phyloP scores from a whole-genome alignment of 139 green algal genomes.

The Nannochloris sp. region DNA sequence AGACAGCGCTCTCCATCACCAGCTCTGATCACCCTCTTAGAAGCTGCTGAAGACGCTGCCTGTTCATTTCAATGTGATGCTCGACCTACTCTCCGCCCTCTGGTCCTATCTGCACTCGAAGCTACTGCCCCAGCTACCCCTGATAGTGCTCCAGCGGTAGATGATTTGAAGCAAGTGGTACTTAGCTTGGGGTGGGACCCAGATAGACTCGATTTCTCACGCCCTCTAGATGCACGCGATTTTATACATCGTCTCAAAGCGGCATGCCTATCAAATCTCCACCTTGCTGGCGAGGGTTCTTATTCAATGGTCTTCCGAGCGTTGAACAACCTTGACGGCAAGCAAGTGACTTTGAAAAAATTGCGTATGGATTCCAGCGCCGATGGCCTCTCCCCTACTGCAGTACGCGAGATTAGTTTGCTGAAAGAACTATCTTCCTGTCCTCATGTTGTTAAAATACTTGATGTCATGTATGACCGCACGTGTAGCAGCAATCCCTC shows the following conservation, averaged over 20 bases:
- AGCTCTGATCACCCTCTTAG: not conserved
- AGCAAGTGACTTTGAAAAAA: constrained; percentile 22
- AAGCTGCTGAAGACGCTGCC: not conserved
- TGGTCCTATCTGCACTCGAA: not conserved
- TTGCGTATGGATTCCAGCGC: constrained; percentile 59
- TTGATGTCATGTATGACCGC: constrained; percentile 51
- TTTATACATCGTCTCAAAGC: constrained; percentile 8
- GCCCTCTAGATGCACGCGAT: not conserved
- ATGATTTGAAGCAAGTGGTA: not conserved
- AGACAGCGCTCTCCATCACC: not conserved
- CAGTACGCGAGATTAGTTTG: constrained; percentile 81
- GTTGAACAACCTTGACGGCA: constrained; percentile 4
- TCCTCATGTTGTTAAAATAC: constrained; percentile 56
- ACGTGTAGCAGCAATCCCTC: too few relatives aligned
- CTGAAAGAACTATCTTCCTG: constrained; percentile 70
- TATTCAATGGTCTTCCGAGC: constrained; percentile 41
- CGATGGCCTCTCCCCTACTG: constrained; percentile 72
- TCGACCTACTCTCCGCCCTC: not conserved
- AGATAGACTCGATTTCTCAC: not conserved
- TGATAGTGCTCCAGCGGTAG: not conserved
- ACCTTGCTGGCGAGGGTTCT: constrained; percentile 24
- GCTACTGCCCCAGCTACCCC: not conserved
- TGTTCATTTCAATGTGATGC: not conserved
- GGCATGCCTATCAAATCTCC: constrained; percentile 7
- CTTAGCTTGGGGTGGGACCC: constrained; percentile 6